Percentiles rank a stretch among this genome's conserved stretches.
Conservation (phyloP, 148 eudicot species). For the Spergularia bocconei region DNA sequence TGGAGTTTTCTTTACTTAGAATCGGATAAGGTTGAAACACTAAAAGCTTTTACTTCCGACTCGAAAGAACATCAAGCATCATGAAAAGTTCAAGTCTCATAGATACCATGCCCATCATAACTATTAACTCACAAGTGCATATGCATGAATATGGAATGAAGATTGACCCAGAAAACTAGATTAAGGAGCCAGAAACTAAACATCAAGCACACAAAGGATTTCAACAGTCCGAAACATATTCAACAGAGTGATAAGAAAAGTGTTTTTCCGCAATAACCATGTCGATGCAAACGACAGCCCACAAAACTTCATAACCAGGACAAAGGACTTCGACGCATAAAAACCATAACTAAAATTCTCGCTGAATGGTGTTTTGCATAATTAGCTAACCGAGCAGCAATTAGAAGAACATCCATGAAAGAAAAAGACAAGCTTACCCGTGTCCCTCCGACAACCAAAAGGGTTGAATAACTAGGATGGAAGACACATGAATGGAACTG, state of each 20-base stretch:
- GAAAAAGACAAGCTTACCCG: constrained; percentile 47
- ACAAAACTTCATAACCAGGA: background rate
- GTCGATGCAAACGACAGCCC: background rate
- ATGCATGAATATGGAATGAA: background rate
- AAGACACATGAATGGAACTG: constrained; percentile 93
- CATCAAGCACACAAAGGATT: no score
- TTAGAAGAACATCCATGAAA: background rate
- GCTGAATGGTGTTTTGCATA: no score
- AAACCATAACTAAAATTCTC: background rate
- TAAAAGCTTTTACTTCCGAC: no score
- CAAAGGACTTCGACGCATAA: background rate
- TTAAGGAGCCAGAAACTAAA: background rate
- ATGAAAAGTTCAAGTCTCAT: background rate
- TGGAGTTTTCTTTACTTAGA: background rate
- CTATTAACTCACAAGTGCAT: no score
- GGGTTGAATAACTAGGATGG: constrained; percentile 60
- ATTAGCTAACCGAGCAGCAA: background rate
- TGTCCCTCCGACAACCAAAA: constrained; percentile 89
- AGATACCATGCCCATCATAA: background rate
- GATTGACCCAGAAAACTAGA: background rate
- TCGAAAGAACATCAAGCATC: no score
- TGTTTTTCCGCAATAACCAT: background rate
- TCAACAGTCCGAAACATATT: no score
- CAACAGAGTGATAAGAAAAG: background rate
- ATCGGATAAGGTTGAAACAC: no score